Conservation (phyloP, 331 rosid species). For the Malus hybrid region DNA sequence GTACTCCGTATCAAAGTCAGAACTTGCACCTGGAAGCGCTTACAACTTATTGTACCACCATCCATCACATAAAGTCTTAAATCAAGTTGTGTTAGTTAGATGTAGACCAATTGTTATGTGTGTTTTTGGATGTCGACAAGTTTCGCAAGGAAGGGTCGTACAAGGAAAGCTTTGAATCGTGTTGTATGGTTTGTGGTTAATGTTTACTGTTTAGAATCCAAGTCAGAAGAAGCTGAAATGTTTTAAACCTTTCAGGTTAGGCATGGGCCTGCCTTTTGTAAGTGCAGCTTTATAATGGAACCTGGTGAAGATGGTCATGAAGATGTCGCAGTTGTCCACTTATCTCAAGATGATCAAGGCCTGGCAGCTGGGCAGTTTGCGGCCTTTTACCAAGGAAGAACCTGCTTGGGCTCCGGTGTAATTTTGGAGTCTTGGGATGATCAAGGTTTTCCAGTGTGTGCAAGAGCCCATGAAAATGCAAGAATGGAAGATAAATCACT, state of each 20-base stretch:
- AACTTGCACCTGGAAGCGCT: neutral
- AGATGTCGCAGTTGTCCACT: constrained; percentile 57
- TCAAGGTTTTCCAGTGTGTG: constrained; percentile 74
- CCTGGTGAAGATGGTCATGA: constrained; percentile 27
- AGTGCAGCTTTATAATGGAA: constrained; percentile 59
- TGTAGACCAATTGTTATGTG: neutral
- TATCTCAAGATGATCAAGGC: constrained; percentile 86
- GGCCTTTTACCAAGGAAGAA: constrained; percentile 69
- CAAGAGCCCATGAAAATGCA: constrained; percentile 74
- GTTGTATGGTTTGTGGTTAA: neutral
- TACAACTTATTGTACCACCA: neutral
- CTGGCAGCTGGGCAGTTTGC: constrained; percentile 95
- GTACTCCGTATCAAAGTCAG: neutral
- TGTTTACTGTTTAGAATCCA: neutral
- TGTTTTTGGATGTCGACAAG: neutral
- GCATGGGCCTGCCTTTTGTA: constrained; percentile 78
- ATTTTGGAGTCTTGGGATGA: constrained; percentile 87
- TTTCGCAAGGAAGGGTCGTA: neutral
- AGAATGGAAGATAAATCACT: constrained; percentile 66
- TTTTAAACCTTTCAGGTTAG: constrained; percentile 60
- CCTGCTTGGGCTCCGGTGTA: constrained; percentile 86
- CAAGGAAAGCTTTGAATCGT: neutral
- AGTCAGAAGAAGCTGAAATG: constrained; percentile 3
- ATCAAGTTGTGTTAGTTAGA: neutral
- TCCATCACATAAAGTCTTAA: neutral